Percentiles rank a stretch among this genome's conserved stretches.
Evolutionary conservation across 345 rosid species (phyloP).

Genomic region (Pistacia atlantica): DNA sequence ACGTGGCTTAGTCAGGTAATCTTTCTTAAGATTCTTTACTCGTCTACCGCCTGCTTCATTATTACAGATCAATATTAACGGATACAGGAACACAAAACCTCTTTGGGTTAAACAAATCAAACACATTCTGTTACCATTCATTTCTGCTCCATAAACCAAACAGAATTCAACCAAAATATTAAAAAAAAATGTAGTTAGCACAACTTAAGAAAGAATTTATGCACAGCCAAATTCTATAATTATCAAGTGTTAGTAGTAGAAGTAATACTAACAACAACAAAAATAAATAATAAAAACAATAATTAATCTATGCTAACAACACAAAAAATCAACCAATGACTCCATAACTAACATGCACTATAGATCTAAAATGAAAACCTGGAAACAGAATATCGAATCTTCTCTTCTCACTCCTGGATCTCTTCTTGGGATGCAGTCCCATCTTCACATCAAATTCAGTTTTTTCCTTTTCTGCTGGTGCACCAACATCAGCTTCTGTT

Average conservation of each 20-base stretch:
- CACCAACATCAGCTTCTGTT: neutral
- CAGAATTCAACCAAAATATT: neutral
- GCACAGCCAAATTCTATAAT: neutral
- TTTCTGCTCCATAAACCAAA: neutral
- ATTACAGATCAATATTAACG: too few species aligned
- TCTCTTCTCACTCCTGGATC: neutral
- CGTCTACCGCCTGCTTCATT: neutral
- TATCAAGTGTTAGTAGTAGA: too few species aligned
- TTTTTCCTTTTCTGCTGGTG: neutral
- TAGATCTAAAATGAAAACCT: neutral
- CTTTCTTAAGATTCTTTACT: neutral
- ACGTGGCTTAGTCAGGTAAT: neutral
- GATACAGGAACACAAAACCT: neutral
- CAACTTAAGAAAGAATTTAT: neutral
- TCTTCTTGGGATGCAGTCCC: neutral
- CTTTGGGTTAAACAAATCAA: neutral
- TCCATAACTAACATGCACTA: neutral
- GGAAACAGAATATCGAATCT: neutral
- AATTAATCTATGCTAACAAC: too few species aligned
- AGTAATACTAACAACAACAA: too few species aligned
- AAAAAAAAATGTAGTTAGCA: neutral
- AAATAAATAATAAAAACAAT: too few species aligned
- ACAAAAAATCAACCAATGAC: too few species aligned
- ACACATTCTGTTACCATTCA: neutral
- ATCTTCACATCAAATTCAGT: neutral